phyloP scores from a whole-genome alignment of 148 eudicot genomes.

The Heliamphora exappendiculata region DNA sequence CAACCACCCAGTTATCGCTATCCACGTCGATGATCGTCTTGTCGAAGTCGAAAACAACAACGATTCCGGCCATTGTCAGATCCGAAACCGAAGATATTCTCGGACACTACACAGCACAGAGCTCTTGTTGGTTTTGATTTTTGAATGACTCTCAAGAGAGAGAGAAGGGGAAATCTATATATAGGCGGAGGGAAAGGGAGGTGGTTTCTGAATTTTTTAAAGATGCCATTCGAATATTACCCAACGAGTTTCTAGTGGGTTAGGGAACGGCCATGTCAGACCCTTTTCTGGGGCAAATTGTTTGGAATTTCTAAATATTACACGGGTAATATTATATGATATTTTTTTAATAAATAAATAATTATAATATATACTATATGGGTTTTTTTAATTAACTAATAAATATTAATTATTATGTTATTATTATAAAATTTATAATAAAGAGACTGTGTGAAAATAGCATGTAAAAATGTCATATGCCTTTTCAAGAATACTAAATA shows the following conservation, averaged over 20 bases:
- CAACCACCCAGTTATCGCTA: constrained; percentile 79
- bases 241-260: not conserved
- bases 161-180: constrained; percentile 14
- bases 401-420: too few relatives aligned
- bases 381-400: too few relatives aligned
- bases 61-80: constrained; percentile 35
- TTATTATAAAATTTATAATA: too few relatives aligned
- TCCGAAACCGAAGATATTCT: not conserved
- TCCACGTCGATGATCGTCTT: constrained; percentile 68
- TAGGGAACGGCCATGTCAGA: not conserved
- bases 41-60: constrained; percentile 77
- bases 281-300: too few relatives aligned
- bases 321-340: too few relatives aligned
- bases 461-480: too few relatives aligned
- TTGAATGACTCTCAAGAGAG: too few relatives aligned
- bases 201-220: not conserved
- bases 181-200: not conserved
- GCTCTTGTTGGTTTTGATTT: not conserved
- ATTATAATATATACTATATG: too few relatives aligned
- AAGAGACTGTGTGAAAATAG: too few relatives aligned
- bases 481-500: too few relatives aligned
- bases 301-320: too few relatives aligned
- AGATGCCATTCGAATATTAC: constrained; percentile 35
- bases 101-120: not conserved
- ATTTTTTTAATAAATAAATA: too few relatives aligned